A percentile compares a stretch with the other conserved stretches of the same genome.
These are phyloP conservation scores for Talaromyces sp. DNA, from an alignment of 2,329 filamentous ascomycete species.

Conservation along the genomic window DNA sequence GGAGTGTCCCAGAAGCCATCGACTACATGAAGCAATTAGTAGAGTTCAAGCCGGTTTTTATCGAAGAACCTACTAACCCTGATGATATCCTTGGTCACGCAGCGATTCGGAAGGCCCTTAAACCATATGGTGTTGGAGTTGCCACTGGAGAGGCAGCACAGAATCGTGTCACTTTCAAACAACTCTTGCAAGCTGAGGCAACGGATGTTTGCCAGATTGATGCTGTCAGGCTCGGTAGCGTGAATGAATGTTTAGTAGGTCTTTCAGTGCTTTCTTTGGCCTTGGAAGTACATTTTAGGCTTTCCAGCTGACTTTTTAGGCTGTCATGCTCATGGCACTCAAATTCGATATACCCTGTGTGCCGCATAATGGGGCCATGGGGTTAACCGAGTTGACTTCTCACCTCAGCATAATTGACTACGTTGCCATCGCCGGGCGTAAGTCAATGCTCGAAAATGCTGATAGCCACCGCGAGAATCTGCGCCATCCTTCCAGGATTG, in stretches of 20 bases:
- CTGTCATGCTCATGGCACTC: slow-evolving; percentile 17
- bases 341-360: slow-evolving; percentile 72
- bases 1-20: slow-evolving; percentile 85
- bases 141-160: slow-evolving; percentile 95
- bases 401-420: slow-evolving; percentile 91
- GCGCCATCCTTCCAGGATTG: slow-evolving; percentile 21
- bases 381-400: slow-evolving; percentile 88
- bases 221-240: slow-evolving; percentile 81
- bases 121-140: slow-evolving; percentile 60
- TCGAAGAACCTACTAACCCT: slow-evolving; percentile 86
- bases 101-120: slow-evolving; percentile 73
- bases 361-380: slow-evolving; percentile 83
- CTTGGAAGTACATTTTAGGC: not conserved
- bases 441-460: slow-evolving; percentile 81
- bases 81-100: slow-evolving; percentile 88
- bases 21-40: slow-evolving; percentile 76
- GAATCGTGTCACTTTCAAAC: slow-evolving; percentile 92
- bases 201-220: slow-evolving; percentile 89
- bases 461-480: slow-evolving; percentile 46
- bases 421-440: slow-evolving; percentile 75
- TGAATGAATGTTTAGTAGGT: slow-evolving; percentile 73
- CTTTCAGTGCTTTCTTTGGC: not conserved
- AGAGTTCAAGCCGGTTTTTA: slow-evolving; percentile 81
- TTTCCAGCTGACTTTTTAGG: slow-evolving; percentile 13
- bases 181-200: slow-evolving; percentile 72